phyloP scores from a whole-genome alignment of 73 alveolate species.

The Uronychia binucleata region DNA sequence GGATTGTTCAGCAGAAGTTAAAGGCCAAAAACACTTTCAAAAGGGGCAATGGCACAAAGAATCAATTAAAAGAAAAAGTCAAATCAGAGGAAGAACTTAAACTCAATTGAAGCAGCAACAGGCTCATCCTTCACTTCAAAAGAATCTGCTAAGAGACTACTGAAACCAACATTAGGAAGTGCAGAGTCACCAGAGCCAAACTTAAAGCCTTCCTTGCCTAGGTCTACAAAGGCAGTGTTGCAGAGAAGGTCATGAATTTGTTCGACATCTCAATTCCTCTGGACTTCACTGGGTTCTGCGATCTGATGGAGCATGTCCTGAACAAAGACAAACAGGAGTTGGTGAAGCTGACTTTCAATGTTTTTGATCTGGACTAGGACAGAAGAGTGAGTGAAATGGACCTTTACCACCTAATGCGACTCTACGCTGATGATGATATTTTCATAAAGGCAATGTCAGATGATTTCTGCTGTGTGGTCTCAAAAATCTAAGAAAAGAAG shows the following conservation, averaged over 20 bases:
- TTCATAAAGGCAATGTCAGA: background rate
- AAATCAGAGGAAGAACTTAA: too few relatives aligned
- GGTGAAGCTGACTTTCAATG: background rate
- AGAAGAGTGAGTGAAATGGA: conserved; percentile 5
- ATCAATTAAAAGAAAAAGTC: too few relatives aligned
- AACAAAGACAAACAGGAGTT: background rate
- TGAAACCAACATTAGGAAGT: background rate
- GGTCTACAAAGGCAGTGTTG: conserved; percentile 7
- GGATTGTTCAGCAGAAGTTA: too few relatives aligned
- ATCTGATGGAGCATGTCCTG: conserved; percentile 1
- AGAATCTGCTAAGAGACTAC: background rate
- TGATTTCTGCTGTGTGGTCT: background rate
- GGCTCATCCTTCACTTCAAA: background rate
- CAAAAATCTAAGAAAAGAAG: background rate
- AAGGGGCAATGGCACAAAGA: too few relatives aligned
- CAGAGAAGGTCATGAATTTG: background rate
- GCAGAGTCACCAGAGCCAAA: background rate
- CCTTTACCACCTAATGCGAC: background rate
- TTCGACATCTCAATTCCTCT: conserved; percentile 10
- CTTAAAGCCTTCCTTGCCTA: conserved; percentile 2
- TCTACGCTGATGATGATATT: background rate
- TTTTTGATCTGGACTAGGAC: conserved; percentile 1
- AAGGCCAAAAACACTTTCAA: too few relatives aligned
- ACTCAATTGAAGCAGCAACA: background rate
- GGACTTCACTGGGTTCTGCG: conserved; percentile 7